phyloP scores from a whole-genome alignment of 257 asterid species.

The Solanum boliviense region DNA sequence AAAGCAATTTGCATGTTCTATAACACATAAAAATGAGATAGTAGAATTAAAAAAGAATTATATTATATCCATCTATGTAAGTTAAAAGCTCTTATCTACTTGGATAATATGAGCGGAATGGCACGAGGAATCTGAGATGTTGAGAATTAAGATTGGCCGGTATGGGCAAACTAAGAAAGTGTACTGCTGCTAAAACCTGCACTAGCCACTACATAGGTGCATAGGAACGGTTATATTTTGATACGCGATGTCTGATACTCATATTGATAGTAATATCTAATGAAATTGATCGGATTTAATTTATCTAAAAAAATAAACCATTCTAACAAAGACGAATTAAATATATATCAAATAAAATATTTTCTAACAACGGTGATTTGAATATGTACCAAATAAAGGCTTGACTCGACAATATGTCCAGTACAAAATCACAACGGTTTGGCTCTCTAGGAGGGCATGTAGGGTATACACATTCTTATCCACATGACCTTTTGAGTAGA shows the following conservation, averaged over 20 bases:
- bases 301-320: fast-evolving
- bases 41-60: not conserved
- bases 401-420: not conserved
- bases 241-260: not conserved
- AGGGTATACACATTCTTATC: not conserved
- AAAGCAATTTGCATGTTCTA: not conserved
- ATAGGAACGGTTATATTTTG: not conserved
- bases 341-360: not conserved
- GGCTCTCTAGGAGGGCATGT: not conserved
- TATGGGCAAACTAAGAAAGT: not conserved
- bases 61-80: not conserved
- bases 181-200: not conserved
- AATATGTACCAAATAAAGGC: not conserved
- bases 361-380: fast-evolving
- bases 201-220: not conserved
- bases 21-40: not conserved
- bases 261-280: not conserved
- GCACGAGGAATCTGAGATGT: not conserved
- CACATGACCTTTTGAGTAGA: not conserved
- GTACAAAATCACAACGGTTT: not conserved
- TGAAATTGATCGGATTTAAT: not conserved
- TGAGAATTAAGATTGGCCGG: not conserved
- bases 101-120: not conserved
- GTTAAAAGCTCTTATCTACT: not conserved
- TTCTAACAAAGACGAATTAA: not conserved